These are phyloP conservation scores for Rhododendron mucronatum DNA, from an alignment of 148 eudicot genomes.

Conservation along the genomic window DNA sequence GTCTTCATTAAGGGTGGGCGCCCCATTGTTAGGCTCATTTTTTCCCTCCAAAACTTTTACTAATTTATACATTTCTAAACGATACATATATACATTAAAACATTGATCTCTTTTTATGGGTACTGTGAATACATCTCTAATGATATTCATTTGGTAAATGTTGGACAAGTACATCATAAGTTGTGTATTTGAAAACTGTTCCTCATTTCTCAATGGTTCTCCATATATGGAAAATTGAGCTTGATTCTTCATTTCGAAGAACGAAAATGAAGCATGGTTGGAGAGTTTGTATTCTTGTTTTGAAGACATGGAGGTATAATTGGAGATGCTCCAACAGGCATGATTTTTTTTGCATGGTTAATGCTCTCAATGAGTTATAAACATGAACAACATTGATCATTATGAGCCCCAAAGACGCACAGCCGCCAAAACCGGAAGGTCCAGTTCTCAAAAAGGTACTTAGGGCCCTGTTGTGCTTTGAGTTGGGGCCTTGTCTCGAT, in stretches of 20 bases:
- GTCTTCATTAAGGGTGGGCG: no score
- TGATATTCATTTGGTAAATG: background rate
- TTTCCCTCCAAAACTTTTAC: background rate
- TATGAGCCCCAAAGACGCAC: no score
- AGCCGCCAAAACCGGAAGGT: no score
- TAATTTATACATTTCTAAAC: background rate
- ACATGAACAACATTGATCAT: background rate
- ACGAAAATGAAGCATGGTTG: background rate
- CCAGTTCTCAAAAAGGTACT: no score
- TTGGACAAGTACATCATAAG: background rate
- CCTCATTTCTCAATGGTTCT: background rate
- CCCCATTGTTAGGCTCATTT: no score
- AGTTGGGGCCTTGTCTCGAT: no score
- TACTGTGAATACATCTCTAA: background rate
- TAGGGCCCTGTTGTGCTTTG: no score
- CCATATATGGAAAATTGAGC: background rate
- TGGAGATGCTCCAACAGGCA: background rate
- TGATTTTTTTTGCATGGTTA: background rate
- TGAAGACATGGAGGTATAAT: background rate
- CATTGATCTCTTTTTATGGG: background rate
- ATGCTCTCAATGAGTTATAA: background rate
- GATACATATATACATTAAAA: background rate
- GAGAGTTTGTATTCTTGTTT: background rate
- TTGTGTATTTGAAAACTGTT: background rate
- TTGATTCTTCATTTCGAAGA: background rate